Evolutionary conservation across 257 asterid species (phyloP), one percentile per base, ranked within the genome.

Genomic region (Nicotiana noctiflora): DNA sequence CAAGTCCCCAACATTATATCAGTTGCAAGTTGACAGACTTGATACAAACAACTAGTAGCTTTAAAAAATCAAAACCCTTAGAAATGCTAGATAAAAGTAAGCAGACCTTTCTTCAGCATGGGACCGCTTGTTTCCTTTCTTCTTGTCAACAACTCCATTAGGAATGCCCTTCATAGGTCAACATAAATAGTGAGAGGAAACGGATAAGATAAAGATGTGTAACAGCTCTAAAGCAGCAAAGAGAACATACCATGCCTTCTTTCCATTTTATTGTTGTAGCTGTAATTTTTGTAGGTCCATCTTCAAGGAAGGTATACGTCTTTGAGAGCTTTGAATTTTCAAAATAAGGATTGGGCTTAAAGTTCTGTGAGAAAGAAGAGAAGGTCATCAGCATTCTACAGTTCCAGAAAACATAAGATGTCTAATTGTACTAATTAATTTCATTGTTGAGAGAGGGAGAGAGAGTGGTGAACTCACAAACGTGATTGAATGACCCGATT

Each of bases 231-330:
- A 72, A 49, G 27, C 19, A n/a, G 21, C 8, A 67, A 44, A 40
- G 37, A 10, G 61, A 52, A 55, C 94, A 88, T 85, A 96, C 98
- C 98, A 88, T 90, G 89, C 97, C 98, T 78, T 94, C 94, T 88
- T 94, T 96, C 99, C 99, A 96, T 81, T 92, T 92, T 31, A 96
- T 94, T 67, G 94, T 65, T 74, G 99, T 96, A 49, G 98, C 92
- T 17, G 95, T 86, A 83, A 96, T 85, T 81, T 91, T 90, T 12
- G 95, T 90, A 17, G 93, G 80, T 56, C 98, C 98, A 82, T 95
- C 99, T 78, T 96, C 99, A 27, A 86, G 94, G 86, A 92, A 92
- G 61, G 94, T 81, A 84, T 91, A 96, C 52, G 93, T 87, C 92
- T 96, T 96, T 31, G 90, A 90, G 82, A 96, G 97, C 87, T 84